Evolutionary conservation across 305 asterid species (phyloP), one percentile per base, ranked within the genome.

Genomic region (Fraxinus albicans): DNA sequence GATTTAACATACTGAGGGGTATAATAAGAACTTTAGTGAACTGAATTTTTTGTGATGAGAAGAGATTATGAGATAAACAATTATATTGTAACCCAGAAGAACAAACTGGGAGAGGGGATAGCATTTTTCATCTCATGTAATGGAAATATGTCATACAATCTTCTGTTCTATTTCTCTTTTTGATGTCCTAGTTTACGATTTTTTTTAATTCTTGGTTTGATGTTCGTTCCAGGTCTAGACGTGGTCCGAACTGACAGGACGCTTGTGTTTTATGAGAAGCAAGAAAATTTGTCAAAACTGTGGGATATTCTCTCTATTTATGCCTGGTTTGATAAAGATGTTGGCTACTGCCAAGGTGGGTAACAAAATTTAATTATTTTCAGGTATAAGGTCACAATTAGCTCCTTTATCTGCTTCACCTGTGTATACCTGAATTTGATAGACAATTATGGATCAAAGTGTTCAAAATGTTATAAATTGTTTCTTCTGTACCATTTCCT

Each of bases 321-420:
- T 60, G 70, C 70, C 70, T 60, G 70, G 31, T 60, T 60, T 60
- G 70, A 60, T 60, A 21, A 60, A 82, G 99, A 96, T 85, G 92
- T 96, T 58, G 98, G 98, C 65, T 96, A 96, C 74, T 89, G 98
- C 91, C 98, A 96, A 95, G 99, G 99, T 94, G 78, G 83, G 91
- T 87, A 27, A 38, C 76, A 69, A 55, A 60, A 21, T 60, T 60
- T 21, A 21, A 21, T 21, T 21, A 1, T 60, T 60, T 60, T 60
- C 13, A 21, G 70, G 70, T 60, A 60, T 21, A 21, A 60, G 70
- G 13, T 21, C 70, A 8, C 31, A 60, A 25, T 60, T 60, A 60
- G 31, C 31, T 60, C 29, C 29, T 60, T 60, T 60, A 60, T 80
- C 6, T 55, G 8, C 77, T 63, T 70, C 27, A 31, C 55, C n/a